A percentile compares a stretch with the other conserved stretches of the same genome.
Evolutionary conservation across 768 basidiomycete genomes (phyloP).

Genomic region (Boletus rubroflammeus): DNA sequence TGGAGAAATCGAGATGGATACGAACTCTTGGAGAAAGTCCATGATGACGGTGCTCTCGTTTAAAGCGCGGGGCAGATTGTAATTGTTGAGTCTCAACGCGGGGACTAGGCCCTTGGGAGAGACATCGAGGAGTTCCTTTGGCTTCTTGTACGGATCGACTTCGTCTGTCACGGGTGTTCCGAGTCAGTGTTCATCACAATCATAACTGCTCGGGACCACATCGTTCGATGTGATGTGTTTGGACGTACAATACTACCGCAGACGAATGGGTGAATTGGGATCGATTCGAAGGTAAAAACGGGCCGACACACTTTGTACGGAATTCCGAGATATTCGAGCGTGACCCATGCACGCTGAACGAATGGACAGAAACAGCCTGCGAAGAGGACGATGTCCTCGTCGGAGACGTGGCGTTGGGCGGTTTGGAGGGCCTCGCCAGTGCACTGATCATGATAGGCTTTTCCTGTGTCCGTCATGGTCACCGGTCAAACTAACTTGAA

Average conservation of each 20-base stretch:
- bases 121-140: slow-evolving; percentile 70
- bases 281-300: too few relatives aligned
- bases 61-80: slow-evolving; percentile 54
- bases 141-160: slow-evolving; percentile 82
- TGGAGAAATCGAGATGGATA: background rate
- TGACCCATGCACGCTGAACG: slow-evolving; percentile 78
- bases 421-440: slow-evolving; percentile 57
- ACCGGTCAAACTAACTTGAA: too few relatives aligned
- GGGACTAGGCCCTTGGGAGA: slow-evolving; percentile 84
- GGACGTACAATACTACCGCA: slow-evolving; percentile 38
- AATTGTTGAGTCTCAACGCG: slow-evolving; percentile 53
- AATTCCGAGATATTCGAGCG: slow-evolving; percentile 65
- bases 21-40: slow-evolving; percentile 76
- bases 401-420: slow-evolving; percentile 42
- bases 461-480: slow-evolving; percentile 36
- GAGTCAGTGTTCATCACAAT: background rate
- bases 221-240: background rate
- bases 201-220: background rate
- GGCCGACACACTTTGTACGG: slow-evolving; percentile 66
- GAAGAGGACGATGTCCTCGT: slow-evolving; percentile 62
- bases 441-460: slow-evolving; percentile 38
- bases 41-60: slow-evolving; percentile 81
- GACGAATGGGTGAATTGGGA: background rate
- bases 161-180: slow-evolving; percentile 46
- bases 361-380: slow-evolving; percentile 77